phyloP scores from a whole-genome alignment of 2,329 filamentous ascomycete species.

The Nannizziopsis arthrosporioides region DNA sequence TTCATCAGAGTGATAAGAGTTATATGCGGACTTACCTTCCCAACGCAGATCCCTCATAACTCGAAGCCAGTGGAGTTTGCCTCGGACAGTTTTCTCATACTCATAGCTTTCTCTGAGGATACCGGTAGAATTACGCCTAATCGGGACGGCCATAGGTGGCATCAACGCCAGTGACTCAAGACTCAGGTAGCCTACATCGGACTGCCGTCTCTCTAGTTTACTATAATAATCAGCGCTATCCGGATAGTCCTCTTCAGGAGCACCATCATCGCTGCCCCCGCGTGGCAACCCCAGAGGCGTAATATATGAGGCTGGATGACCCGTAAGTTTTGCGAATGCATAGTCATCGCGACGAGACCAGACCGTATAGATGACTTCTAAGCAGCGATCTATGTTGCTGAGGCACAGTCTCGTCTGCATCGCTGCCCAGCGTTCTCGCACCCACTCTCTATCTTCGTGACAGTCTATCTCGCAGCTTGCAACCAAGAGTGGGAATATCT shows the following conservation, averaged over 20 bases:
- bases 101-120: conserved; percentile 38
- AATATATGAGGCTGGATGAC: conserved; percentile 19
- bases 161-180: neutral
- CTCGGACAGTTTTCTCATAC: conserved; percentile 52
- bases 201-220: neutral
- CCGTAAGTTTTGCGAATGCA: conserved; percentile 30
- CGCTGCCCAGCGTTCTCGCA: conserved; percentile 49
- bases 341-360: conserved; percentile 52
- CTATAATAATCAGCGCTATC: neutral
- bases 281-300: conserved; percentile 16
- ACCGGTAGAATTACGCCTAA: conserved; percentile 19
- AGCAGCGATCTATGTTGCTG: conserved; percentile 54
- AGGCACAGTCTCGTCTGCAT: conserved; percentile 54
- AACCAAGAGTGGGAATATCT: conserved; percentile 57
- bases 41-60: conserved; percentile 63
- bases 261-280: conserved; percentile 5
- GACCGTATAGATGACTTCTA: conserved; percentile 54
- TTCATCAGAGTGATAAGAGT: neutral
- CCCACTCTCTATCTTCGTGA: conserved; percentile 52
- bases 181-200: neutral
- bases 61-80: conserved; percentile 55
- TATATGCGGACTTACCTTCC: conserved; percentile 43
- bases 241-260: conserved; percentile 1
- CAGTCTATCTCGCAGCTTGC: conserved; percentile 53
- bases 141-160: neutral